Base-by-base conservation (phyloP, 2,329 filamentous ascomycete genomes). In the Penicillium hordei region DNA sequence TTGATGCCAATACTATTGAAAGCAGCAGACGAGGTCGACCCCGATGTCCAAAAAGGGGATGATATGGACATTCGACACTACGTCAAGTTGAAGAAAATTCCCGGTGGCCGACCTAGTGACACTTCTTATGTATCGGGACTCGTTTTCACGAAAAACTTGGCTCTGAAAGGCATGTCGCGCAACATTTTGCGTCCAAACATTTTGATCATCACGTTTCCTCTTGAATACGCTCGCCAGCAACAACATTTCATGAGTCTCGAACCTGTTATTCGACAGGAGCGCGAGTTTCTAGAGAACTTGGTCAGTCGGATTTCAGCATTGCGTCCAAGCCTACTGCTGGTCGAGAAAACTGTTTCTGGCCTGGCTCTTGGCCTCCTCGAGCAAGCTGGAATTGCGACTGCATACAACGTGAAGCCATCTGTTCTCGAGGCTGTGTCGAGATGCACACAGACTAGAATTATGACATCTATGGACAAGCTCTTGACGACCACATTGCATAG, bases 11-110 rank as follows among this genome's bases (percentile, higher is more conserved):
- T 99, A 52, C 82, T 99, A 21, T 81, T 97, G 23, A 89, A 89
- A 66, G 94, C 93, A 62, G 95, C 93, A 0, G 92, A 97, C 64
- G 94, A 97, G 70, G 93, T 99, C 4, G 89, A 95, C 61, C 94
- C 94, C 1, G 90, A 97, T 72, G 90, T 97, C 44, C 89, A 92
- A 56, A 85, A 86, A 55, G 93, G 92, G 29, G 94, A 99, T 72
- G 90, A 94, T 70, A 97, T 99, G 82, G 94, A 99, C 72, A 94
- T 99, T 59, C 86, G 94, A 4, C 93, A 97, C 72, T 99, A 97
- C 70, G 91, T 99, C 61, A 99, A 99, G 72, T 78, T 99, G 31
- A 99, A 99, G 73, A 96, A 95, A 71, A 94, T 99, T 13, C 90
- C 93, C 0, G 93, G 94, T 17, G 93, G 93, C 17, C 89, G 85